Conservation (phyloP, 257 asterid species). For the Solanum pinnatisectum region DNA sequence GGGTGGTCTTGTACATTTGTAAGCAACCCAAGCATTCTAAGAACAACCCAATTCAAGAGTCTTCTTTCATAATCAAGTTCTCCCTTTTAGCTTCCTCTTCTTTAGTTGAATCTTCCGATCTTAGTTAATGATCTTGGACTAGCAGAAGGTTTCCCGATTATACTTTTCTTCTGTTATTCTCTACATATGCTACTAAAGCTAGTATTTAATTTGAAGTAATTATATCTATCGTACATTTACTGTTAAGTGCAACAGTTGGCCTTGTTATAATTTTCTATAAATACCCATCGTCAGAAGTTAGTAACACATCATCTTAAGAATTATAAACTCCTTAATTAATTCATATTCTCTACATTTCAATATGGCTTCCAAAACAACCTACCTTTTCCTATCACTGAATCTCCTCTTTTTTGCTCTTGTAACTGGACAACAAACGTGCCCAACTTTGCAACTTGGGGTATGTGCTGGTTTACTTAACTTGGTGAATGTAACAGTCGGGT, state of each 20-base stretch:
- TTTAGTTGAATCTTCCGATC: too few relatives aligned
- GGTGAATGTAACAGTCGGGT: slow-evolving; percentile 5
- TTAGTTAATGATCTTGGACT: too few relatives aligned
- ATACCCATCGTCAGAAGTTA: background rate
- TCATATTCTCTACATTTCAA: too few relatives aligned
- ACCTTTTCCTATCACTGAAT: background rate
- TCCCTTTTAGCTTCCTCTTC: too few relatives aligned
- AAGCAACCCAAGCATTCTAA: too few relatives aligned
- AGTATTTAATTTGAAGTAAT: too few relatives aligned
- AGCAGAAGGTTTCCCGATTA: too few relatives aligned
- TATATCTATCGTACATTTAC: background rate
- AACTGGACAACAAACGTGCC: background rate
- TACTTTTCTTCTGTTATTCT: too few relatives aligned
- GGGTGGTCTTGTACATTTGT: too few relatives aligned
- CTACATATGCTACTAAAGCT: background rate
- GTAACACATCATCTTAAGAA: background rate
- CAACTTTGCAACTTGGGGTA: slow-evolving; percentile 13
- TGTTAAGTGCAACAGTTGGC: background rate
- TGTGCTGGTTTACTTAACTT: slow-evolving; percentile 11
- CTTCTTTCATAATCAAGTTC: too few relatives aligned
- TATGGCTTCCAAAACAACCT: too few relatives aligned
- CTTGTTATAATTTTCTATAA: background rate
- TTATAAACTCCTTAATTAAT: background rate
- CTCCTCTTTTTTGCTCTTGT: background rate
- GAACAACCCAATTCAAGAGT: too few relatives aligned